phyloP scores from a whole-genome alignment of 2,329 filamentous ascomycete genomes.

The Aspergillus intermedius region DNA sequence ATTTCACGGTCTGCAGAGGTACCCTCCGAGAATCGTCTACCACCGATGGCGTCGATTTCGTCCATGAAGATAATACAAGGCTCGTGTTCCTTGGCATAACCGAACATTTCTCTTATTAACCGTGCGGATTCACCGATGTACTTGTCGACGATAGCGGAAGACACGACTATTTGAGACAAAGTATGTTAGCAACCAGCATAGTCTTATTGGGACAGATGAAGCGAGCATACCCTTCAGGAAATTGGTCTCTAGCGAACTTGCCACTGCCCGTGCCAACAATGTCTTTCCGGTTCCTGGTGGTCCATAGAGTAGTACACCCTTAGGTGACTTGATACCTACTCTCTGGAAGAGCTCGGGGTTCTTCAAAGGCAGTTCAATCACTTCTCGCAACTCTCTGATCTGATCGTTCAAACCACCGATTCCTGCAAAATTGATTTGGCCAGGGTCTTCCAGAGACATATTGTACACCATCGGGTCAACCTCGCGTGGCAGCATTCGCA shows the following conservation, averaged over 20 bases:
- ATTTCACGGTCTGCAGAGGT: constrained; percentile 98
- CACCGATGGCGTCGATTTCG: constrained; percentile 98
- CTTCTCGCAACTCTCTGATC: constrained; percentile 92
- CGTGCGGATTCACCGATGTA: constrained; percentile 98
- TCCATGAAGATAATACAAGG: constrained; percentile 99
- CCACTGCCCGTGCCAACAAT: constrained; percentile 84
- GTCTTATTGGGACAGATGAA: not conserved
- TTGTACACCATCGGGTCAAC: constrained; percentile 99
- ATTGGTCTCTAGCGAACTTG: constrained; percentile 94
- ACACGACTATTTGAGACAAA: constrained; percentile 62
- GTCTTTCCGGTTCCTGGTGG: constrained; percentile 97
- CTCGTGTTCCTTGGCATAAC: constrained; percentile 98
- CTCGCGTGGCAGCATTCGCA: constrained; percentile 98
- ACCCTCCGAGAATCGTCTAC: constrained; percentile 91
- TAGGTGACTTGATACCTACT: constrained; percentile 97
- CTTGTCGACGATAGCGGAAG: constrained; percentile 98
- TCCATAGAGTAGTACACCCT: constrained; percentile 92
- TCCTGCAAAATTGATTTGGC: constrained; percentile 93
- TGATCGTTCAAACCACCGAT: constrained; percentile 98
- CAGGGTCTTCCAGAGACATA: constrained; percentile 97
- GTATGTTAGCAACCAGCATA: constrained; percentile 5
- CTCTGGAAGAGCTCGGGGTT: constrained; percentile 95
- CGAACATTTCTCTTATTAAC: constrained; percentile 98
- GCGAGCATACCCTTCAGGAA: constrained; percentile 76
- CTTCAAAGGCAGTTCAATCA: constrained; percentile 96